These are phyloP conservation scores for Acacia melanoxylon DNA, from an alignment of 306 rosid species.

Conservation along the genomic window DNA sequence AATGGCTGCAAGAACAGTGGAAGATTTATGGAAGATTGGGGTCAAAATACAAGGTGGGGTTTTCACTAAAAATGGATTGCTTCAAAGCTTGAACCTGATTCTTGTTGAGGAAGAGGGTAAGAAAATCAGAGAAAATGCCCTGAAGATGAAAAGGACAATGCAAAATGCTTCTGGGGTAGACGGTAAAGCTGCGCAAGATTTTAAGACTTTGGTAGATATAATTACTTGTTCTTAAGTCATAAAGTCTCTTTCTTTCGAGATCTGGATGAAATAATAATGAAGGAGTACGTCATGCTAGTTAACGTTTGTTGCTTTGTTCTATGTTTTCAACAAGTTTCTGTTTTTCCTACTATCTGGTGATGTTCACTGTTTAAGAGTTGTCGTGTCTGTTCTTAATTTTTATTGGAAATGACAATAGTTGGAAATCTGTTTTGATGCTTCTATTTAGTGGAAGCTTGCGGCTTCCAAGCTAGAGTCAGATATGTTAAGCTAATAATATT, in stretches of 20 bases:
- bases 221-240: not conserved
- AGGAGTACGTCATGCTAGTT: not conserved
- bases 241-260: not conserved
- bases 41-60: slow-evolving; percentile 29
- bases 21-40: slow-evolving; percentile 41
- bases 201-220: slow-evolving; percentile 14
- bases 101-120: slow-evolving; percentile 36
- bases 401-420: not conserved
- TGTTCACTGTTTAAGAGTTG: too few species aligned
- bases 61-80: slow-evolving; percentile 34
- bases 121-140: slow-evolving; percentile 30
- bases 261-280: not conserved
- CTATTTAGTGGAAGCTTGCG: not conserved
- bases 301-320: too few species aligned
- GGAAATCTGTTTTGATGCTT: not conserved
- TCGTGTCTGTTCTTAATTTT: too few species aligned
- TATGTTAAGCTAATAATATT: too few species aligned
- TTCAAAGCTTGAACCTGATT: slow-evolving; percentile 37
- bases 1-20: slow-evolving; percentile 32
- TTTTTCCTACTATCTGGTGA: too few species aligned
- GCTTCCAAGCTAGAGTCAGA: too few species aligned
- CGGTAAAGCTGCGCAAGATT: slow-evolving; percentile 33
- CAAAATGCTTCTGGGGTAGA: slow-evolving; percentile 11
- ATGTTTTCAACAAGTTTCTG: not conserved
- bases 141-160: slow-evolving; percentile 8